Evolutionary conservation across 106 monocot species (phyloP), one percentile per base, ranked within the genome.

Genomic region (Phalaenopsis equestris): DNA sequence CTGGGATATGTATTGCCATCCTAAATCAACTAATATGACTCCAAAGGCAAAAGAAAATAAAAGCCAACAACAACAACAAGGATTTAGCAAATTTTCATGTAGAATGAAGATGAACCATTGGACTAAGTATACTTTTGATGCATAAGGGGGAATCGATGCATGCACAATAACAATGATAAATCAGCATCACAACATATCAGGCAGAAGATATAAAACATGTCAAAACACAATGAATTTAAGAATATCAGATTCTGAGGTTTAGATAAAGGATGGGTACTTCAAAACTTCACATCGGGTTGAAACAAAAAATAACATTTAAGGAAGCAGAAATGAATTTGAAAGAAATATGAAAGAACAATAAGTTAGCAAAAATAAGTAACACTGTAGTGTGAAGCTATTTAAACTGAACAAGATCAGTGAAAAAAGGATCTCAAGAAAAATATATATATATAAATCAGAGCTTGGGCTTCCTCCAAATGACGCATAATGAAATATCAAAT

Each of bases 401-500:
- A 38, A 70, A 39, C 70, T 37, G 12, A 37, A 36, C 30, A 70
- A 36, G 12, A 37, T 70, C 5, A 14, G 15, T 39, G 70, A 70
- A 38, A 37, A 70, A 70, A 3, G 14, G 3, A 70, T 5, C 70
- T 70, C 12, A 36, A 70, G 39, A 70, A 14, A n/a, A 70, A 39
- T 39, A 4, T 16, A 21, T 30, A 30, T 30, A 30, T 30, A 70
- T 12, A 65, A 23, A 23, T 70, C 39, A 70, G 38, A 70, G 70
- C 4, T 70, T 70, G 38, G 38, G 37, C 30, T 15, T 36, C 10
- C 36, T 70, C 70, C 14, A 15, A 12, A 36, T 1, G 9, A 14
- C 10, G 15, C 15, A 70, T 70, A 70, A 70, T 41, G 15, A 70
- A 6, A 67, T 67, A 70, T 70, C 70, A 74, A 74, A 74, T 43